Evolutionary conservation across 2,329 filamentous ascomycete genomes (phyloP).

Genomic region (Gyromitra esculenta): DNA sequence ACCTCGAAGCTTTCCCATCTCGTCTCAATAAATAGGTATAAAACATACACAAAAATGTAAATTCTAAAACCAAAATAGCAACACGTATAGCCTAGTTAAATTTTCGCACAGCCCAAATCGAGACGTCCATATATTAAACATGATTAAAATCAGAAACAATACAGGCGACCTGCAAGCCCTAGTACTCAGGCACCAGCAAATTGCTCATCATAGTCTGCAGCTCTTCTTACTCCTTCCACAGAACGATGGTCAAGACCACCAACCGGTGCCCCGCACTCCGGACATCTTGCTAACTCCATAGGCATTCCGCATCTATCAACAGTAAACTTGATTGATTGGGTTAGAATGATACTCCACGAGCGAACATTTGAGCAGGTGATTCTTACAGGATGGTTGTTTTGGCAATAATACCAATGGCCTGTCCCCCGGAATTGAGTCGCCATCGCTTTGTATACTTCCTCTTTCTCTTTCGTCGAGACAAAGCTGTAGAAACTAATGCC

Average conservation of each 20-base stretch:
- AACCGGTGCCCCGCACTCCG: constrained; percentile 69
- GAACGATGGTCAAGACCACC: constrained; percentile 67
- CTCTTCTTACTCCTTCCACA: constrained; percentile 66
- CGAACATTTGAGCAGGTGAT: neutral
- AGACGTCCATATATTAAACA: neutral
- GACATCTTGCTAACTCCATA: constrained; percentile 71
- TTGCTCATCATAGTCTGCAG: constrained; percentile 61
- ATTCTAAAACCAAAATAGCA: neutral
- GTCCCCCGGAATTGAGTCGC: constrained; percentile 64
- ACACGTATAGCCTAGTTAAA: neutral
- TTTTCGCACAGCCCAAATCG: neutral
- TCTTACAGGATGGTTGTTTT: constrained; percentile 65
- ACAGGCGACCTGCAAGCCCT: neutral
- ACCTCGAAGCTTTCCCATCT: too few species aligned
- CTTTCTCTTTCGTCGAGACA: constrained; percentile 66
- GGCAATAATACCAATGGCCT: constrained; percentile 72
- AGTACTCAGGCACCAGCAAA: neutral
- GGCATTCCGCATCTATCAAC: constrained; percentile 74
- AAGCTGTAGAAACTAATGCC: constrained; percentile 64
- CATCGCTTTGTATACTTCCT: constrained; percentile 67
- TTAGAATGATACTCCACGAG: constrained; percentile 1
- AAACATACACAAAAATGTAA: neutral
- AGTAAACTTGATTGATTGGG: constrained; percentile 63
- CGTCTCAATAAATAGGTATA: neutral
- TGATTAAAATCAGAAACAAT: neutral